A percentile compares a stretch with the other conserved stretches of the same genome.
phyloP scores from a whole-genome alignment of 192 early-diverging fungal species.

The Thamnidium elegans region DNA sequence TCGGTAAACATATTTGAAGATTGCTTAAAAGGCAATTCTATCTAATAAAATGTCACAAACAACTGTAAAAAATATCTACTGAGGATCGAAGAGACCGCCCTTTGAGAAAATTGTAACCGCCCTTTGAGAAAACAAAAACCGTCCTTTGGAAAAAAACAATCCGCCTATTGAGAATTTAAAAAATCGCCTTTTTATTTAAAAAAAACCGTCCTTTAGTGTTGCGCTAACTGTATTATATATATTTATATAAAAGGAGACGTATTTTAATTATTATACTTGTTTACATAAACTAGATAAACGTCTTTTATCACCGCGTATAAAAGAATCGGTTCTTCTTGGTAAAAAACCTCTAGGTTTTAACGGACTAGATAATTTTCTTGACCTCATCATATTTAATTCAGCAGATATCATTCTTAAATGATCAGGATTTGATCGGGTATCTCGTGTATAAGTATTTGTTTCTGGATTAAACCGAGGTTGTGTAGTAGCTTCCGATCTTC shows the following conservation, averaged over 20 bases:
- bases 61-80: not conserved
- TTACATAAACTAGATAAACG: too few relatives aligned
- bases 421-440: conserved; percentile 48
- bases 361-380: conserved; percentile 45
- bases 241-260: too few relatives aligned
- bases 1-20: conserved; percentile 12
- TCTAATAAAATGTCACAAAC: not conserved
- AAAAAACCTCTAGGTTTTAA: conserved; percentile 45
- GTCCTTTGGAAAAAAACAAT: not conserved
- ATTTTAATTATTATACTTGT: too few relatives aligned
- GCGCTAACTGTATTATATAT: not conserved
- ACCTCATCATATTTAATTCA: conserved; percentile 53
- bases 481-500: conserved; percentile 32
- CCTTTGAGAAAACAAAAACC: too few relatives aligned
- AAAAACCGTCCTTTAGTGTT: not conserved
- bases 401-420: conserved; percentile 53
- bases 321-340: conserved; percentile 38
- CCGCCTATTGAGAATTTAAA: not conserved
- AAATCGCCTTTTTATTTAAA: not conserved
- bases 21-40: not conserved
- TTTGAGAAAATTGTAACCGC: too few relatives aligned
- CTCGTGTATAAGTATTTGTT: conserved; percentile 36
- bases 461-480: conserved; percentile 32
- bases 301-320: conserved; percentile 32
- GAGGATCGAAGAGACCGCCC: too few relatives aligned